Base-by-base conservation (phyloP, 116 monocot species). In the Phalaenopsis hybrid region DNA sequence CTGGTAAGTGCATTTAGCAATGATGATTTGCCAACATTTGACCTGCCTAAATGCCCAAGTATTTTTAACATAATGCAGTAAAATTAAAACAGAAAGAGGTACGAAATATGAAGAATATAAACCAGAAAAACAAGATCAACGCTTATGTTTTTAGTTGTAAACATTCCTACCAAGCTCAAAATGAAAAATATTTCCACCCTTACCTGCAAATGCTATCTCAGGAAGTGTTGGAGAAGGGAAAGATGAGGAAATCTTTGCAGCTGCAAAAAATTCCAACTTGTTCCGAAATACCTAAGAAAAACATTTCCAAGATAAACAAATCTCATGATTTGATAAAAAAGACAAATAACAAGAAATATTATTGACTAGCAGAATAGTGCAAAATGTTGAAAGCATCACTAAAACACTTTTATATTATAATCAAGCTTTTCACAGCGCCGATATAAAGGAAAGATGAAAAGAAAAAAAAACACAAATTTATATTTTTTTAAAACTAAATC, bases 201-300 rank as follows among this genome's bases (percentile, higher is more conserved):
- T 83, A 99, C 99, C 99, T 84, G 99, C 99, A 92, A 99, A 95
- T 76, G 99, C 99, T 87, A 99, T 95, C 87, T 99, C 99, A 77
- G 99, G 95, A 46, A 94, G 75, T 15, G 80, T 70, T 84, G 94
- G 82, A 80, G 93, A 84, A 67, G 99, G 95, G 75, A 99, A 94
- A 50, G 99, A 99, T 73, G 94, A 87, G 8, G 94, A 94, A 57
- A 95, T 84, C 83, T 95, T 99, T 51, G 99, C 99, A 76, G 99
- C 93, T 23, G 99, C 99, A 86, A 95, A 99, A 86, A 99, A 99
- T 68, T 99, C 95, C 68, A 99, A 80, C 81, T 95, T 94, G 89
- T 88, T 99, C 85, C 92, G 83, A 77, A 99, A 99, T 43, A 94
- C 91, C 99, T 99, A 86, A 80, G 31, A 37, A 84, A 74, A 79